Evolutionary conservation across 2,329 filamentous ascomycete species (phyloP), one percentile per base, ranked within the genome.

Genomic region (Penicillium sclerotigenum): DNA sequence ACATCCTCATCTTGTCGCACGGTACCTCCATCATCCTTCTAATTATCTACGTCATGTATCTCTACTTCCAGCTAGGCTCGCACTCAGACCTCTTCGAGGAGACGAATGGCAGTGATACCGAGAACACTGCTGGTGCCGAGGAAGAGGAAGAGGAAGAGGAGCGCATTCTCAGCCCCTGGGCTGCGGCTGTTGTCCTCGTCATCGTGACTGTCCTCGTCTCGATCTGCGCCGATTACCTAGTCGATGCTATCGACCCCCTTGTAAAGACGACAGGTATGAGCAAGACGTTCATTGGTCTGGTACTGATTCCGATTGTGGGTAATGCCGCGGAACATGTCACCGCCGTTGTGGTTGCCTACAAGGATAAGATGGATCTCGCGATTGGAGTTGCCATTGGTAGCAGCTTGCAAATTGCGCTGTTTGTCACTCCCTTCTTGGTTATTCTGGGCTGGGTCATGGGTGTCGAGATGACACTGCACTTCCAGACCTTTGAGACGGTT

Each of bases 281-380:
- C 77, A 89, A 89, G 74, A 90, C 86, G 1, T 92, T 92, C 64
- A 90, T 92, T 64, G 89, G 89, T 78, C 77, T 91, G 47, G 89
- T 91, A 47, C 77, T 91, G 20, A 87, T 91, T 47, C 88, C 88
- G 3, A 91, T 91, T 62, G 88, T 91, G 31, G 88, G 88, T 41
- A 91, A 91, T 65, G 88, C 88, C 2, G 88, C 88, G 3, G 88
- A 92, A 72, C 89, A 92, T 67, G 89, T 91, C 37, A 92, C 89
- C 1, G 89, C 89, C 18, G 87, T 91, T 18, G 87, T 91, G 29
- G 89, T 92, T 26, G 88, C 89, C 0, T 79, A 86, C 60, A 88
- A 90, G 72, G 83, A 92, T 75, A 92, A 81, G 70, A 82, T 82
- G 80, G 79, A 82, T 59, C 71, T 79, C 37, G 86, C 89, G 29